Base-by-base conservation (phyloP, 1,284 basidiomycete genomes). In the Boletus hoseneyae region DNA sequence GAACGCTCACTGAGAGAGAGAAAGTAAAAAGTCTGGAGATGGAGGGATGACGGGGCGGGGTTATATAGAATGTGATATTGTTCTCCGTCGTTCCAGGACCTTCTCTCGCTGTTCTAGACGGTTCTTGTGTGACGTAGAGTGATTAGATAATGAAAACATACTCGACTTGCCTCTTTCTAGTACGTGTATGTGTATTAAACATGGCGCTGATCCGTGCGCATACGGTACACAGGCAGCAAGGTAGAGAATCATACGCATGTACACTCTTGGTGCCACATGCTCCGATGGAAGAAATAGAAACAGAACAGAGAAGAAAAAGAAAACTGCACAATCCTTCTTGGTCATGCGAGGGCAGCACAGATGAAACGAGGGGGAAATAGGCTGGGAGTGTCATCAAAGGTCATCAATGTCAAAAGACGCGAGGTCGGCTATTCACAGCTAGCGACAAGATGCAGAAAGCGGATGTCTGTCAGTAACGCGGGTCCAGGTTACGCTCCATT, bases 61-160 rank as follows among this genome's bases (percentile, higher is more conserved):
- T 64, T 73, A 65, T 73, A 71, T 70, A 69, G 42, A 42, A 44
- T 21, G 38, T 54, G 52, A 55, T 48, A 46, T 73, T 16, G 16
- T 16, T 74, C 70, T 55, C 51, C 45, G 43, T 52, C 53, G 51
- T 73, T 74, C 72, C 45, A 72, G 71, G 59, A 66, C 58, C 51
- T 72, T 72, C 70, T 55, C 39, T 60, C 47, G 30, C 43, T 38
- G 48, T 74, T 73, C 72, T 61, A 63, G 60, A 60, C n/a, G 58
- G 39, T 70, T 73, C 64, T 50, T 46, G 42, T 47, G 52, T 65
- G 63, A 65, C 57, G 55, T 60, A 65, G 50, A 30, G n/a, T 42
- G 59, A 62, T 70, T 67, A 70, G 56, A 56, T 67, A 70, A 67
- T 62, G 52, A 47, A 60, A 51, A 55, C 47, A 63, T 49, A 51